Conservation (phyloP, 2,329 filamentous ascomycete genomes). For the Scedosporium apiospermum region DNA sequence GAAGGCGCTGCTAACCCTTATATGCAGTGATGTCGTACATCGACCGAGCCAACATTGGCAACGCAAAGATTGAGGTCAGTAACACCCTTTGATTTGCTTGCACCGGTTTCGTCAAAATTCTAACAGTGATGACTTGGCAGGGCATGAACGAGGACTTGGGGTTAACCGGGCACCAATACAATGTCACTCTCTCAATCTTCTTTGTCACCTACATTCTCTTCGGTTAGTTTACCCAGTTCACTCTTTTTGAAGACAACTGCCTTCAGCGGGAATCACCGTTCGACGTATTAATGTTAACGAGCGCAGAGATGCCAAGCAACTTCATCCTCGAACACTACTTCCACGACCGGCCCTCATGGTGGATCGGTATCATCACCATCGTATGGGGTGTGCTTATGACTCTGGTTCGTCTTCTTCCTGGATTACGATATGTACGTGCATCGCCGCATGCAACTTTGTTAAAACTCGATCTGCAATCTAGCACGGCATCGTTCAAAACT, state of each 20-base stretch:
- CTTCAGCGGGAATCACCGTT: neutral
- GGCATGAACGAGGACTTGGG: conserved; percentile 41
- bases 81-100: neutral
- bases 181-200: conserved; percentile 51
- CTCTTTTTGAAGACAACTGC: neutral
- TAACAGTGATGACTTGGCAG: neutral
- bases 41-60: neutral
- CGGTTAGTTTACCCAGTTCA: neutral
- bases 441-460: no score
- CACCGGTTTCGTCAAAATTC: neutral
- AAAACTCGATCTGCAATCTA: neutral
- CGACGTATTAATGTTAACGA: neutral
- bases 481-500: neutral
- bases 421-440: neutral
- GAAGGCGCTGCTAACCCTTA: neutral
- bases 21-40: neutral
- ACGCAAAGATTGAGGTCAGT: neutral
- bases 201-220: conserved; percentile 17
- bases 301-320: neutral
- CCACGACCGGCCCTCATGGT: neutral
- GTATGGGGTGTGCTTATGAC: neutral
- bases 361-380: neutral
- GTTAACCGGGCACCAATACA: conserved; percentile 59
- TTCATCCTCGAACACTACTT: neutral
- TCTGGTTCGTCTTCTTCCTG: neutral